Percentiles rank a stretch among this genome's conserved stretches.
These are phyloP conservation scores for Pterulicium gracile DNA, from an alignment of 1,284 basidiomycete species.

Conservation along the genomic window DNA sequence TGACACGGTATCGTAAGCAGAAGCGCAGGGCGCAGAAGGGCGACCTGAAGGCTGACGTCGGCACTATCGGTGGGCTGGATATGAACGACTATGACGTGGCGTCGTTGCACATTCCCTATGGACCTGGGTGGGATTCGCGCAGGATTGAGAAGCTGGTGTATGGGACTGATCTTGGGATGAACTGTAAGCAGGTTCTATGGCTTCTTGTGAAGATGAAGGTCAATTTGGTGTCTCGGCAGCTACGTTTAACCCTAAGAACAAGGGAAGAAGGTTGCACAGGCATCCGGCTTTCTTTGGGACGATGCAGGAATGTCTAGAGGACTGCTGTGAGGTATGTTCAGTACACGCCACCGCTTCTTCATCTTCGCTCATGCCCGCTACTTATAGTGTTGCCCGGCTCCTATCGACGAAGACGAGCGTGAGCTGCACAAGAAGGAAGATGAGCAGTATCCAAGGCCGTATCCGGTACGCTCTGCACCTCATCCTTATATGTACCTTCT, in stretches of 20 bases:
- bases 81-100: constrained; percentile 51
- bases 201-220: not conserved
- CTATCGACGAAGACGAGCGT: constrained; percentile 39
- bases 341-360: not conserved
- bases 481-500: not conserved
- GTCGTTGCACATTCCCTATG: constrained; percentile 49
- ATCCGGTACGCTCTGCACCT: constrained; percentile 28
- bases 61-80: constrained; percentile 30
- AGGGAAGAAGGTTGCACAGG: constrained; percentile 43
- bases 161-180: constrained; percentile 47
- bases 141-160: constrained; percentile 49
- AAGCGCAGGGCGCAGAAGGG: constrained; percentile 32
- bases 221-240: constrained; percentile 20
- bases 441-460: constrained; percentile 38
- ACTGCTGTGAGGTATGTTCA: constrained; percentile 41
- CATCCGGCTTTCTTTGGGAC: constrained; percentile 55
- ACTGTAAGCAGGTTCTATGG: constrained; percentile 27
- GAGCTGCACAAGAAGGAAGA: constrained; percentile 40
- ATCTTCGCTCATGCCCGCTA: not conserved
- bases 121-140: constrained; percentile 47
- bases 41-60: constrained; percentile 35
- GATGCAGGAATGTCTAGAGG: constrained; percentile 41
- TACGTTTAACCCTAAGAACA: constrained; percentile 51
- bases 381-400: constrained; percentile 35
- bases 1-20: constrained; percentile 17